Evolutionary conservation across 2,329 filamentous ascomycete species (phyloP).

Genomic region (Microcera coccophila): DNA sequence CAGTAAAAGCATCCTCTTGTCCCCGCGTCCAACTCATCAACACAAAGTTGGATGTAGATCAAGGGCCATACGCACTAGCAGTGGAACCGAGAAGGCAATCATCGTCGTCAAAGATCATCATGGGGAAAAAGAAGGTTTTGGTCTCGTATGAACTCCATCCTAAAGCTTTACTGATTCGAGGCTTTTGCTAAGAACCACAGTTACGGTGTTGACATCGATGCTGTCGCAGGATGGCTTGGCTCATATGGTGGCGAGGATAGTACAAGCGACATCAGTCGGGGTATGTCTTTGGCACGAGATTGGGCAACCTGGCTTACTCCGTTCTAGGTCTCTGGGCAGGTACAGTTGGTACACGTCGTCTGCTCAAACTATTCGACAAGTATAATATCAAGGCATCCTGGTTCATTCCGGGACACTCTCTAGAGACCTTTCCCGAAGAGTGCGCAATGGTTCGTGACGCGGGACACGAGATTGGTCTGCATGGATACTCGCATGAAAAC

Average conservation of each 20-base stretch:
- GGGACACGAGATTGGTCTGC: conserved; percentile 52
- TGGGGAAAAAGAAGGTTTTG: conserved; percentile 38
- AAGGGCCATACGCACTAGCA: too few species aligned
- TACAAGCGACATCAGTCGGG: conserved; percentile 69
- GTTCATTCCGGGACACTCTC: conserved; percentile 49
- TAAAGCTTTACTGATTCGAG: background rate
- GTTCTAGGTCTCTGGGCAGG: conserved; percentile 47
- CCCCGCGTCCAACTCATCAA: too few species aligned
- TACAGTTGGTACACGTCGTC: conserved; percentile 60
- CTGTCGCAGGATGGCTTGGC: conserved; percentile 73
- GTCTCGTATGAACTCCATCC: conserved; percentile 16
- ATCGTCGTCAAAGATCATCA: too few species aligned
- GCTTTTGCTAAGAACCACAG: conserved; percentile 23
- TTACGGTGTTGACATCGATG: conserved; percentile 72
- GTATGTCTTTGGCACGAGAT: conserved; percentile 40
- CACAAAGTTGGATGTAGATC: too few species aligned
- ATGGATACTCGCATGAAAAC: conserved; percentile 74
- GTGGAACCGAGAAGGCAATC: too few species aligned
- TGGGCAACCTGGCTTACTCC: background rate
- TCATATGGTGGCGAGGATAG: conserved; percentile 72
- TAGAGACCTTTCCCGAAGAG: conserved; percentile 48
- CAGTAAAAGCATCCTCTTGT: too few species aligned
- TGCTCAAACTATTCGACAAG: conserved; percentile 68
- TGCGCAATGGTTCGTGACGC: conserved; percentile 45
- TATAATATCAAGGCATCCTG: conserved; percentile 65